Evolutionary conservation across 306 rosid genomes (phyloP), one percentile per base, ranked within the genome.

Genomic region (Carpinus viminea): DNA sequence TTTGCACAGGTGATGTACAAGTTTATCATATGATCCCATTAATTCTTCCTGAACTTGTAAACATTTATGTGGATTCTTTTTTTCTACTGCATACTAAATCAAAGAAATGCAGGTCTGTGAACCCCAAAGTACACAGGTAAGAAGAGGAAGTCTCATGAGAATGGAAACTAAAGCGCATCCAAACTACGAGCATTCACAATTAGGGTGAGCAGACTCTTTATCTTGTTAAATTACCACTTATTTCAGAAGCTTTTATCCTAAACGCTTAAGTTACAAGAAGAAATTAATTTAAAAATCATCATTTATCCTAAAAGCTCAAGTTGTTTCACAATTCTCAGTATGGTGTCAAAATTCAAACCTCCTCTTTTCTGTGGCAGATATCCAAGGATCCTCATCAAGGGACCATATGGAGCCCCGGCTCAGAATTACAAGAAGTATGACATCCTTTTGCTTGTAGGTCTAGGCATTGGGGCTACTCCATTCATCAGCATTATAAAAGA

Each of bases 401-500:
- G 98, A 77, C 97, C 98, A 15, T 94, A 86, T 62, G 97, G 98
- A 82, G 97, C 98, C 70, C 98, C 98, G 18, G 94, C 98, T 71
- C 98, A 94, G 75, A 83, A 78, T 68, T 94, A 91, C 80, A 86
- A 78, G 48, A 85, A 91, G 82, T 94, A 80, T 77, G 97, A 94
- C 82, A 92, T 89, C 74, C 94, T 94, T 73, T 79, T 92, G 82
- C 97, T 92, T 47, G 68, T 94, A 45, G 98, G 98, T 43, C 90
- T 92, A 11, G 98, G 98, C 64, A 94, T 92, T 12, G 97, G 98
- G 8, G 98, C 98, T 28, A 94, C 98, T 15, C 98, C 98, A 43
- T 89, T 92, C 93, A 84, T 94, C 82, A 94, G 98, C 84, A 91
- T 94, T 79, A 31, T 90, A 26, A 94, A 94, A 78, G 98, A 94